Percentiles rank a stretch among this genome's conserved stretches.
phyloP scores from a whole-genome alignment of 2,329 filamentous ascomycete genomes.

The Aspergillus awamori region DNA sequence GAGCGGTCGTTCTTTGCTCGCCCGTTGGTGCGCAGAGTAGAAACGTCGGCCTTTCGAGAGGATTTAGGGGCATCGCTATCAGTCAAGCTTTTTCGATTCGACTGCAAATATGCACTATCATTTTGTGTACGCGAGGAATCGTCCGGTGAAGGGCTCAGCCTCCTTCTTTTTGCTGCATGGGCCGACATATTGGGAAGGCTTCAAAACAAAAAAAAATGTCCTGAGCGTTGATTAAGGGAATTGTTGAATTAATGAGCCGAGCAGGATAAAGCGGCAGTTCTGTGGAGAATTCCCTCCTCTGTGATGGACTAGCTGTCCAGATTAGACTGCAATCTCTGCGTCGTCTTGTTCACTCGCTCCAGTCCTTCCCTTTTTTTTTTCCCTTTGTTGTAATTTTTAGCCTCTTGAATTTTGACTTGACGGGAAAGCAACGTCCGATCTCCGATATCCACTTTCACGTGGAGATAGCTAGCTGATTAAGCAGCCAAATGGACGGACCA shows the following conservation, averaged over 20 bases:
- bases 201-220: background rate
- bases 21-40: constrained; percentile 14
- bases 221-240: background rate
- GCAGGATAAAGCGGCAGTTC: background rate
- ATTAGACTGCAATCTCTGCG: background rate
- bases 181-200: constrained; percentile 31
- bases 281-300: background rate
- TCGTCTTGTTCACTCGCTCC: background rate
- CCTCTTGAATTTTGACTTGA: background rate
- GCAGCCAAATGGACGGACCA: background rate
- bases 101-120: constrained; percentile 22
- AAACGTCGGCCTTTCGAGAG: background rate
- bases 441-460: constrained; percentile 18
- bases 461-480: background rate
- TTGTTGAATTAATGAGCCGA: background rate
- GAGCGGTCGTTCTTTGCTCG: constrained; percentile 31
- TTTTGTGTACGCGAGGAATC: constrained; percentile 9
- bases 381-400: constrained; percentile 4
- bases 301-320: background rate
- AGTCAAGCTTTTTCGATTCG: constrained; percentile 14
- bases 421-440: constrained; percentile 19
- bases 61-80: constrained; percentile 23
- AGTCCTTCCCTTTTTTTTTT: constrained; percentile 1
- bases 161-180: constrained; percentile 50
- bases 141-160: constrained; percentile 44